Base-by-base conservation (phyloP, 1,139 yeast genomes). In the Yamadazyma songkhlaensis region DNA sequence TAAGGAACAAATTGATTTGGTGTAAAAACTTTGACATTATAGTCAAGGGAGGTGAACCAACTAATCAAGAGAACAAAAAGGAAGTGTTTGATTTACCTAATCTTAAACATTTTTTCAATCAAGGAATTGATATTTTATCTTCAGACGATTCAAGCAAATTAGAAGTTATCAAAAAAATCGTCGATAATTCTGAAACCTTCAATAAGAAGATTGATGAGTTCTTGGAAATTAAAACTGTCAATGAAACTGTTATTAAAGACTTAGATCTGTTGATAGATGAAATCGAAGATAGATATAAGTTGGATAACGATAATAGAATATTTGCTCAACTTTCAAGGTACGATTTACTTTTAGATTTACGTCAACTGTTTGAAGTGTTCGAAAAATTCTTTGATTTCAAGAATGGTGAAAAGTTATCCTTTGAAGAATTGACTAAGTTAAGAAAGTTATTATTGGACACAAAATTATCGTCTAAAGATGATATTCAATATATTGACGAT, bases 1-100 rank as follows among this genome's bases (percentile, higher is more conserved):
- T 81, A 14, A 61, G 78, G 31, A 68, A 67, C 33, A 64, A 79
- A 37, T 48, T 72, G 34, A 58, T 56, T 30, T 83, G 90, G 89
- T 40, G 69, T 4, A 57, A 63, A 7, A 55, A 54, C 6, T 72
- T 56, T 33, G 54, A 59, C 4, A 47, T 60, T 20, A 63, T 71
- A 15, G 55, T 59, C 12, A 52, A 54, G 12, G 77, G 77, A 2
- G 69, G 64, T 5, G 74, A 70, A 43, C 77, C 75, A 0, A 65
- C 55, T 36, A 54, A 57, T 12, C 68, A 61, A 30, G 33, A 34
- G 17, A 47, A 46, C 25, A 63, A 58, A 39, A 64, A 64, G 36
- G 64, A 62, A 27, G 57, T 64, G 0, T 70, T 67, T 43, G 54
- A 67, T 6, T 54, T 77, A 25, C 57, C 56, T 1, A 64, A 68